Evolutionary conservation across 75 land plant species (phyloP).

Genomic region (Larix kaempferi): DNA sequence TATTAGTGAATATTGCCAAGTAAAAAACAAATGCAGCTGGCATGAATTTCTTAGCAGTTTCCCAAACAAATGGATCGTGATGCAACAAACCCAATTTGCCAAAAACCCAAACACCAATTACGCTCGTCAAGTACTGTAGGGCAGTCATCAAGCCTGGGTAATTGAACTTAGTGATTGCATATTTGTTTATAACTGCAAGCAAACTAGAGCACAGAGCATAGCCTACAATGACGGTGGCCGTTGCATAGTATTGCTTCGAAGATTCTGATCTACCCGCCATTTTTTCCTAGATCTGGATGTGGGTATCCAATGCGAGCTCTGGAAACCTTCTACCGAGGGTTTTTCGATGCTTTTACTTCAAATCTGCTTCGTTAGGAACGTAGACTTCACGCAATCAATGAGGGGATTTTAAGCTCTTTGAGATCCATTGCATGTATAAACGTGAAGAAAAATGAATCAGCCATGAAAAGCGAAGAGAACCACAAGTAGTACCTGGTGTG

Average conservation of each 20-base stretch:
- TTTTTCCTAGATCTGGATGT: slow-evolving; percentile 10
- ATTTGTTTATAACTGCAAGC: slow-evolving; percentile 94
- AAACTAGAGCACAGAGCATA: slow-evolving; percentile 90
- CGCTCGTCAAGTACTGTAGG: slow-evolving; percentile 74
- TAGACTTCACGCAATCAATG: too few species aligned
- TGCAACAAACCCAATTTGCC: slow-evolving; percentile 60
- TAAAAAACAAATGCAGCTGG: slow-evolving; percentile 83
- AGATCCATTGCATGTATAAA: too few species aligned
- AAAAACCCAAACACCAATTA: slow-evolving; percentile 61
- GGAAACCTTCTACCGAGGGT: too few species aligned
- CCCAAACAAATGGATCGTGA: slow-evolving; percentile 66
- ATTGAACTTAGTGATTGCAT: slow-evolving; percentile 79
- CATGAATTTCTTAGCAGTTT: slow-evolving; percentile 72
- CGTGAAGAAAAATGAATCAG: too few species aligned
- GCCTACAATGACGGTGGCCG: slow-evolving; percentile 60
- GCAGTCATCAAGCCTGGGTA: slow-evolving; percentile 89
- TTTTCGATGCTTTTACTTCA: too few species aligned
- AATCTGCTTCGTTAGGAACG: too few species aligned
- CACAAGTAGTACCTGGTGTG: too few species aligned
- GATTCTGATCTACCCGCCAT: slow-evolving; percentile 13
- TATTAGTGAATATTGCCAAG: slow-evolving; percentile 82
- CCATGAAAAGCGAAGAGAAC: too few species aligned
- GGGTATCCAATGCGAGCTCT: too few species aligned
- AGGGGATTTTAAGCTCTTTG: too few species aligned
- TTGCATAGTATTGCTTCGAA: slow-evolving; percentile 44